Conservation (phyloP, 2,329 filamentous ascomycete species). For the Aspergillus sp. region DNA sequence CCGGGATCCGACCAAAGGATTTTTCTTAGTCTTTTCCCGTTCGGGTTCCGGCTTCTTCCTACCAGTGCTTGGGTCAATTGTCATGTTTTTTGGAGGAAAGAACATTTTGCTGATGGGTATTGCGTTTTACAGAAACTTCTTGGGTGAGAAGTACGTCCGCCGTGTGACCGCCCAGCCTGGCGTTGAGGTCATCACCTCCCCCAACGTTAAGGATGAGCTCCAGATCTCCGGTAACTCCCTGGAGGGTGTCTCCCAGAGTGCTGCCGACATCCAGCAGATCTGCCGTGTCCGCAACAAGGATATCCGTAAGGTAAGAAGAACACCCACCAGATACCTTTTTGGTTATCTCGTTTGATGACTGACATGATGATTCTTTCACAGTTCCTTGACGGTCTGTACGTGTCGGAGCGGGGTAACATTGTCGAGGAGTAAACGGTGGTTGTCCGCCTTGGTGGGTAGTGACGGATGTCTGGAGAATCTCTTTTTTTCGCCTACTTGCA, state of each 20-base stretch:
- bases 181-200: constrained; percentile 86
- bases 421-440: constrained; percentile 57
- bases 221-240: constrained; percentile 90
- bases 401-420: constrained; percentile 98
- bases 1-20: background rate
- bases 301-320: constrained; percentile 85
- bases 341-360: background rate
- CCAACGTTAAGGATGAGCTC: constrained; percentile 97
- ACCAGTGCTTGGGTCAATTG: background rate
- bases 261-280: constrained; percentile 99
- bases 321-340: background rate
- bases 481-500: constrained; percentile 43
- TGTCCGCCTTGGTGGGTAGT: constrained; percentile 36
- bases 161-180: constrained; percentile 84
- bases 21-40: too few species aligned
- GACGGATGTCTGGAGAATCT: constrained; percentile 41
- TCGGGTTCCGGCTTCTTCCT: background rate
- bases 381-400: constrained; percentile 99
- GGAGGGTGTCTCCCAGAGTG: constrained; percentile 95
- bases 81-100: background rate
- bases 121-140: constrained; percentile 72
- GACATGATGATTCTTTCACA: constrained; percentile 37
- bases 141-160: constrained; percentile 99
- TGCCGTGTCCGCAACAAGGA: constrained; percentile 99
- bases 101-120: constrained; percentile 34